phyloP scores from a whole-genome alignment of 1,284 basidiomycete species.

The Cutaneotrichosporon dermatis region DNA sequence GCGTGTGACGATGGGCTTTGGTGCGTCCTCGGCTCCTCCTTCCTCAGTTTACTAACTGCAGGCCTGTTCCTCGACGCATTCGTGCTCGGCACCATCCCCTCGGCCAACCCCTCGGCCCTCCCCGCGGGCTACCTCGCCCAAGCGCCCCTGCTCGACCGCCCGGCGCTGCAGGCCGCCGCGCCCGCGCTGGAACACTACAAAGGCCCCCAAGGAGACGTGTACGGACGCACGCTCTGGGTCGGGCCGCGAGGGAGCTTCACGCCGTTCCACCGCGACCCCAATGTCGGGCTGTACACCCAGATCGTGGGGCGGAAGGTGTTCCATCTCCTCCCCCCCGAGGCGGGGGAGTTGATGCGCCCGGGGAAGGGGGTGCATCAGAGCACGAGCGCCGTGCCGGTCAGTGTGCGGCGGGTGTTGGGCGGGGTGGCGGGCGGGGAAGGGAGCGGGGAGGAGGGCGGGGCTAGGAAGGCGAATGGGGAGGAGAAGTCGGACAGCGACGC shows the following conservation, averaged over 20 bases:
- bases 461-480: too few relatives aligned
- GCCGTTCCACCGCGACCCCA: conserved; percentile 45
- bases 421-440: neutral
- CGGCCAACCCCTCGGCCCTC: conserved; percentile 20
- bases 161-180: conserved; percentile 15
- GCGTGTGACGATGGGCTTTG: conserved; percentile 38
- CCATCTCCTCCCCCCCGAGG: conserved; percentile 34
- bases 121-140: conserved; percentile 46
- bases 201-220: conserved; percentile 29
- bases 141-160: conserved; percentile 31
- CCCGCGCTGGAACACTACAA: conserved; percentile 33
- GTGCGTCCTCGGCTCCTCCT: conserved; percentile 16
- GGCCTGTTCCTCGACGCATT: conserved; percentile 46
- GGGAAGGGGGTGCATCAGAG: neutral
- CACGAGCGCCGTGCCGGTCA: conserved; percentile 7
- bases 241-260: conserved; percentile 41
- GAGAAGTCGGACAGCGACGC: too few relatives aligned
- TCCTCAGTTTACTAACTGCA: conserved; percentile 7
- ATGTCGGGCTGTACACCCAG: conserved; percentile 43
- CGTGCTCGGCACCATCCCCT: conserved; percentile 36
- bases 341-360: conserved; percentile 22
- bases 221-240: conserved; percentile 41
- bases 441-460: neutral
- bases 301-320: conserved; percentile 39
- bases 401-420: conserved; percentile 2